A percentile compares a stretch with the other conserved stretches of the same genome.
These are phyloP conservation scores for Candolleomyces efflorescens DNA, from an alignment of 768 basidiomycete species.

Conservation along the genomic window DNA sequence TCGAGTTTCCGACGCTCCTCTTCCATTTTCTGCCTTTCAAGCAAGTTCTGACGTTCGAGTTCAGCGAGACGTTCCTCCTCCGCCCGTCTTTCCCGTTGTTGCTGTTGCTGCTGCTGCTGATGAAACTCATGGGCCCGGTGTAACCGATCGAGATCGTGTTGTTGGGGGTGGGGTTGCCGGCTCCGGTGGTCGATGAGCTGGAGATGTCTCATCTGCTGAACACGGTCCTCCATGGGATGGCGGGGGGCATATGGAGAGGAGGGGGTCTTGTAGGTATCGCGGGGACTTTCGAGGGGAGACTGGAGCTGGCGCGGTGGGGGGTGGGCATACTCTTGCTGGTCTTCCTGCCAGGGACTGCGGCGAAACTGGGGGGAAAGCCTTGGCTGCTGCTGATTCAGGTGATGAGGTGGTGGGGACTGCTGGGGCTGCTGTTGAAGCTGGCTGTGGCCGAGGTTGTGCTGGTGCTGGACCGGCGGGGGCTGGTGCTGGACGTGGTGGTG, in stretches of 20 bases:
- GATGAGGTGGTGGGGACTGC: neutral
- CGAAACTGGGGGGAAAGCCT: constrained; percentile 14
- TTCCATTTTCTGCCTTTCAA: constrained; percentile 12
- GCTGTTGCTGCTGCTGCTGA: constrained; percentile 6
- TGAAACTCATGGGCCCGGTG: constrained; percentile 1
- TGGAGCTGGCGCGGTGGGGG: constrained; percentile 10
- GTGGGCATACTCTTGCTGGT: constrained; percentile 4
- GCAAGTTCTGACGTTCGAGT: constrained; percentile 9
- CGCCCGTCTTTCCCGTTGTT: constrained; percentile 8
- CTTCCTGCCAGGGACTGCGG: constrained; percentile 16
- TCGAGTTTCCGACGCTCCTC: constrained; percentile 8
- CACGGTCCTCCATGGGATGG: constrained; percentile 12
- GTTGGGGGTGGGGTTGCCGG: constrained; percentile 1
- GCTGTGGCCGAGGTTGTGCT: constrained; percentile 12
- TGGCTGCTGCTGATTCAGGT: constrained; percentile 10
- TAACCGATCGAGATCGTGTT: constrained; percentile 7
- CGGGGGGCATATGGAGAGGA: neutral
- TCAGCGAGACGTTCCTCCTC: constrained; percentile 13
- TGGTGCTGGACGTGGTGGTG: constrained; percentile 9
- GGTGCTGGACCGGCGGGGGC: constrained; percentile 13
- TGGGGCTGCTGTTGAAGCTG: constrained; percentile 12
- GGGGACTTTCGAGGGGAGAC: constrained; percentile 8
- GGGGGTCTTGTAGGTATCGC: constrained; percentile 8
- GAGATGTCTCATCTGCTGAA: constrained; percentile 6
- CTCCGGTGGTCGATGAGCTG: constrained; percentile 10